Evolutionary conservation across 129 eudicot species (phyloP), one percentile per base, ranked within the genome.

Genomic region (Heracleum sosnowskyi): DNA sequence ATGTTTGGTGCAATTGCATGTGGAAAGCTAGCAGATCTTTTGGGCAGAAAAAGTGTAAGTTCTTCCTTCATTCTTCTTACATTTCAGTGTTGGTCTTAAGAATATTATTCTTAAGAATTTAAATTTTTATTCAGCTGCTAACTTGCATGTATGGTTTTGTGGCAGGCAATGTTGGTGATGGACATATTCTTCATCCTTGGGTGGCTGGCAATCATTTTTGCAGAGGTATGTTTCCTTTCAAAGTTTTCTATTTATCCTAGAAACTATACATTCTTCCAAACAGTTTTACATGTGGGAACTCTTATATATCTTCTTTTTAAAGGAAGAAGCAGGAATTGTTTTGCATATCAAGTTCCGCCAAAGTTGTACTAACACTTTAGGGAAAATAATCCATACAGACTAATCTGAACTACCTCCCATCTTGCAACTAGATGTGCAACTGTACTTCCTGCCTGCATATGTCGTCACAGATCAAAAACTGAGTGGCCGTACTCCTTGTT

Each of bases 11-110:
- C 88, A 26, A 33, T 81, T 26, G 22, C 79, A 33, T 73, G 80
- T 69, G 85, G 85, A 41, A 78, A 37, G n/a, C 45, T 84, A 18
- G 68, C 84, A 57, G 87, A 84, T 77, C 42, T 73, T 18, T 11
- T 84, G 55, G 87, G 87, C 24, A 75, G 87, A 22, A 81, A 42
- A 66, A 66, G 34, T 35, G 87, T 84, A 81, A 62, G 79, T 78
- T 40, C 31, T 71, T 13, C 53, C 20, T n/a, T 45, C 49, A n/a
- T 31, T 49, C 69, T 24, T 39, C 33, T 12, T 15, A 34, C 8
- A 35, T 35, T 17, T 0, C 11, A 72, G 15, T 1, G 29, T 13
- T 53, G 2, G 33, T 18, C 9, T 35, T 34, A 22, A 76, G 35
- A 2, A 36, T 62, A 62, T 35, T 51, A 51, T 76, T 22, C 62